Evolutionary conservation across 345 rosid species (phyloP).

Genomic region (Dovyalis caffra): DNA sequence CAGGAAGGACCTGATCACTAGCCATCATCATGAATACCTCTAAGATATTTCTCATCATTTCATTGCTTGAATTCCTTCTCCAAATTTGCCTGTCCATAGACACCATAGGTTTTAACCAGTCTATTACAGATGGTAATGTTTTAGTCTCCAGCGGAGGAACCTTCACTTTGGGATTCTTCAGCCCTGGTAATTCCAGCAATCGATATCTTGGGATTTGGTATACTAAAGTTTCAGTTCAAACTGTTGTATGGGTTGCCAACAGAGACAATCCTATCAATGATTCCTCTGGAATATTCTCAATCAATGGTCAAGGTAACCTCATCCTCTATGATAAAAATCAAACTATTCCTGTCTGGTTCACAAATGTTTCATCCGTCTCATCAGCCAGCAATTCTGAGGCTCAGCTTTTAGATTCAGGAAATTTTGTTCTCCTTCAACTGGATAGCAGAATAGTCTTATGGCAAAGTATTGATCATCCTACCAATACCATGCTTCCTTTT

Average conservation of each 20-base stretch:
- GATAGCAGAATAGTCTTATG: neutral
- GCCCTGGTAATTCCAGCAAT: neutral
- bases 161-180: conserved; percentile 6
- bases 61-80: neutral
- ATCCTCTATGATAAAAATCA: neutral
- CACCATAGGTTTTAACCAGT: neutral
- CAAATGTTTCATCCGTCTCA: neutral
- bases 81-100: neutral
- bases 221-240: neutral
- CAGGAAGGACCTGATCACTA: neutral
- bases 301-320: neutral
- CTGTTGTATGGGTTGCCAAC: conserved; percentile 14
- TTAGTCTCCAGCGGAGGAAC: neutral
- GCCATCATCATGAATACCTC: neutral
- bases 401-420: neutral
- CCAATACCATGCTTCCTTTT: neutral
- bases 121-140: neutral
- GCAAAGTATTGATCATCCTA: neutral
- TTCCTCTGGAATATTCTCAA: neutral
- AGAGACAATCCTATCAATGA: conserved; percentile 15
- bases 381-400: neutral
- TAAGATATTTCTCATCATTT: neutral
- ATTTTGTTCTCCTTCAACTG: neutral
- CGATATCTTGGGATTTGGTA: conserved; percentile 13
- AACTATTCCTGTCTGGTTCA: neutral